Evolutionary conservation across 169 alveolate species (phyloP).

Genomic region (Plasmodium blacklocki): DNA sequence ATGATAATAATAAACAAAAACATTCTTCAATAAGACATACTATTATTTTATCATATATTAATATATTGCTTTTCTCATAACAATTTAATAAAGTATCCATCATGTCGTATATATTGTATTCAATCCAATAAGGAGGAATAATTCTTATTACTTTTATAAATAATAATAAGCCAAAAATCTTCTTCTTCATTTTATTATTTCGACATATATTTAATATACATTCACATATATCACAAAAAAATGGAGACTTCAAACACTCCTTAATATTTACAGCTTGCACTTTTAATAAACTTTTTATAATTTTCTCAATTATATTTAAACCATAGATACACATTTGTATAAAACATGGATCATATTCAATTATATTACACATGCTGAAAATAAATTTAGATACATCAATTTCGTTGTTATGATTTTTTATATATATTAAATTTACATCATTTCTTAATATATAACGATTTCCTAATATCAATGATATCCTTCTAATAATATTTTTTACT

Average conservation of each 20-base stretch:
- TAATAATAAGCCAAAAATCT: slow-evolving; percentile 68
- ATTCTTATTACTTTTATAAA: slow-evolving; percentile 56
- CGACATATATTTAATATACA: slow-evolving; percentile 60
- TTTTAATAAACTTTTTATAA: slow-evolving; percentile 38
- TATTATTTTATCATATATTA: slow-evolving; percentile 28
- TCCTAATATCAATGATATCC: slow-evolving; percentile 47
- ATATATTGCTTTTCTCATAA: slow-evolving; percentile 19
- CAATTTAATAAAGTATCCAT: slow-evolving; percentile 35
- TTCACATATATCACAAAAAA: slow-evolving; percentile 51
- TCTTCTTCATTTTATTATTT: slow-evolving; percentile 46
- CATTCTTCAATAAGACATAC: slow-evolving; percentile 62
- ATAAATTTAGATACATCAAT: slow-evolving; percentile 58
- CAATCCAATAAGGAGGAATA: slow-evolving; percentile 62
- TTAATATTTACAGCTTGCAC: slow-evolving; percentile 61
- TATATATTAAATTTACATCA: slow-evolving; percentile 17
- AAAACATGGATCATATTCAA: slow-evolving; percentile 38
- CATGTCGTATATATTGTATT: slow-evolving; percentile 37
- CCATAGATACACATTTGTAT: slow-evolving; percentile 24
- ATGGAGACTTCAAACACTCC: slow-evolving; percentile 21
- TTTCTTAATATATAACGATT: slow-evolving; percentile 24
- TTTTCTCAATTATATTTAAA: slow-evolving; percentile 35
- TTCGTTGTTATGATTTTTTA: slow-evolving; percentile 51
- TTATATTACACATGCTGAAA: slow-evolving; percentile 37
- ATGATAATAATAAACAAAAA: slow-evolving; percentile 21
- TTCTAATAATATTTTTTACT: slow-evolving; percentile 57